Conservation (phyloP, 1,284 basidiomycete species). For the Cryptococcus jaspeensis region DNA sequence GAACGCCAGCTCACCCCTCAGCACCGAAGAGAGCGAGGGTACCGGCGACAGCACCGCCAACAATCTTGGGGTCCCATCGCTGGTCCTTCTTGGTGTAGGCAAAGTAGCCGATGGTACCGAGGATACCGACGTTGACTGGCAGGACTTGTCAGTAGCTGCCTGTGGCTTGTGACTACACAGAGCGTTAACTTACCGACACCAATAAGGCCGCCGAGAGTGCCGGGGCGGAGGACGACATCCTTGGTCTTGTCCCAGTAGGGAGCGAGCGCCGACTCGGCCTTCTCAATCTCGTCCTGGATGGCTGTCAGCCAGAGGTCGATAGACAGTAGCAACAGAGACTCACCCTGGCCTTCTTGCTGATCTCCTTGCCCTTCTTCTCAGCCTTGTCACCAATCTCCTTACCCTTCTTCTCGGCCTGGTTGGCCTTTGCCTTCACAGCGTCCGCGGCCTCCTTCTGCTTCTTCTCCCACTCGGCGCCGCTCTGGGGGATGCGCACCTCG, state of each 20-base stretch:
- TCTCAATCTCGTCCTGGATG: slow-evolving; percentile 49
- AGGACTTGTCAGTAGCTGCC: background rate
- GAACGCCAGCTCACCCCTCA: slow-evolving; percentile 55
- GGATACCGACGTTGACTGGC: slow-evolving; percentile 69
- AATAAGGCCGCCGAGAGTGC: slow-evolving; percentile 68
- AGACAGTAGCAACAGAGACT: slow-evolving; percentile 25
- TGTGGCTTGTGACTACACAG: background rate
- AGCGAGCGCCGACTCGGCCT: slow-evolving; percentile 59
- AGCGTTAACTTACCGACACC: slow-evolving; percentile 66
- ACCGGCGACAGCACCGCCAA: slow-evolving; percentile 60
- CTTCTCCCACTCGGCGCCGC: slow-evolving; percentile 22
- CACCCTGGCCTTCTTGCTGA: slow-evolving; percentile 57
- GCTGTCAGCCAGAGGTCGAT: background rate
- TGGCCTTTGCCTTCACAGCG: slow-evolving; percentile 54
- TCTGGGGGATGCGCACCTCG: slow-evolving; percentile 28
- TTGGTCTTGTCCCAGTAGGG: slow-evolving; percentile 62
- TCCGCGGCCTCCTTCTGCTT: slow-evolving; percentile 20
- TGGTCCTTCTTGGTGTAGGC: slow-evolving; percentile 67
- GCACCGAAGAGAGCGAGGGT: slow-evolving; percentile 60
- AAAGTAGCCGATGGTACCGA: slow-evolving; percentile 63
- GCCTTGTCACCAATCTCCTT: slow-evolving; percentile 50
- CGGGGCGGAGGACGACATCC: slow-evolving; percentile 64
- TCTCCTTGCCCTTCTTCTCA: slow-evolving; percentile 57
- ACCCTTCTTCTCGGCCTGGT: slow-evolving; percentile 52
- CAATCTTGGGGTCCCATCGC: slow-evolving; percentile 60